Base-by-base conservation (phyloP, 352 stramenopile genomes). In the Nothophytophthora sp. region DNA sequence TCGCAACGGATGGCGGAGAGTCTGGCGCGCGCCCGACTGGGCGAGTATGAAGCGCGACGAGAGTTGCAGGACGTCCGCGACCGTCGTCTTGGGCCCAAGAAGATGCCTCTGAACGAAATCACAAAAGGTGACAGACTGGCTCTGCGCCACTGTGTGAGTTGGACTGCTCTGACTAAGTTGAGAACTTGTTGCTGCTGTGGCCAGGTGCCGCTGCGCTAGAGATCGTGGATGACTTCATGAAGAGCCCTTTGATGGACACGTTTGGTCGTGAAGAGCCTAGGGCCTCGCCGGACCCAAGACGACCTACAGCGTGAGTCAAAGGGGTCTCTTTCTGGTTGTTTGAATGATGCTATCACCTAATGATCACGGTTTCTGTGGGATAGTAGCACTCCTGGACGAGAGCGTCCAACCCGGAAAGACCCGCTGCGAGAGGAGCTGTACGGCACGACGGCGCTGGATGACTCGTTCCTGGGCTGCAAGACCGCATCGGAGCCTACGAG, bases 171-270 rank as follows among this genome's bases (percentile, higher is more conserved):
- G n/a, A n/a, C n/a, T 18, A 25, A 19, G 34, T 29, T 44, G 27
- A 20, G 19, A 7, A 35, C 22, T 16, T 5, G 29, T 4, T 30
- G 5, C 16, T n/a, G n/a, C n/a, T n/a, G n/a, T n/a, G n/a, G 22
- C n/a, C 40, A 91, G 83, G 83, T 37, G 81, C 79, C 44, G 79
- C 81, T 9, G 79, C 83, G 7, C 56, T 92, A 18, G 81, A 94
- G 63, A 94, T 94, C n/a, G 81, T 80, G 3, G 75, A 91, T 42
- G 60, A 79, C 16, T 90, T 94, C 19, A 81, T 90, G 20, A 80
- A 68, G 24, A 84, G 80, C n/a, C 73, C 80, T 46, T 54, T 93
- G 7, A 79, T 93, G 72, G 73, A 90, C 37, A 78, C 55, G 30
- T 90, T 90, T 37, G 55, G 66, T 30, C 37, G 41, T 13, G 60